Conservation (phyloP, 768 basidiomycete species). For the Mycena albidolilacea region DNA sequence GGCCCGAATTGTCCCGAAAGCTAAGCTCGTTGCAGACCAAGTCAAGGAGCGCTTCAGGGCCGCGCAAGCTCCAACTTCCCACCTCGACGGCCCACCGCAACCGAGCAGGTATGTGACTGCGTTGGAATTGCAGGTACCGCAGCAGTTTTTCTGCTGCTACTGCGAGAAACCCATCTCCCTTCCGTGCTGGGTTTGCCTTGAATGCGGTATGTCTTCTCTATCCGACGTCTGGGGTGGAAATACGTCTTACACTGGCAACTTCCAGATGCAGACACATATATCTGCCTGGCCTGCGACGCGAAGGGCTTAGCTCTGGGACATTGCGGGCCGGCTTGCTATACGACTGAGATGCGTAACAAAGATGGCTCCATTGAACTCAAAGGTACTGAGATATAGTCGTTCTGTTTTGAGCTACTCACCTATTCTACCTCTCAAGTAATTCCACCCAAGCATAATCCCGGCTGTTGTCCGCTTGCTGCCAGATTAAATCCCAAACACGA, state of each 20-base stretch:
- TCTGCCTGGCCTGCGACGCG: conserved; percentile 23
- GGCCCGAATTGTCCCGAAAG: conserved; percentile 23
- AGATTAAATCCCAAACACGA: no score
- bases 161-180: conserved; percentile 10
- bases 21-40: conserved; percentile 17
- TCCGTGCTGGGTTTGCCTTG: conserved; percentile 31
- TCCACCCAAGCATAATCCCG: no score
- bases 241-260: not conserved
- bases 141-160: conserved; percentile 24
- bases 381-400: no score
- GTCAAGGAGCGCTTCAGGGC: conserved; percentile 16
- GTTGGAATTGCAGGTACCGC: not conserved
- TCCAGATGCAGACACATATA: conserved; percentile 1
- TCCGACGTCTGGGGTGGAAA: no score
- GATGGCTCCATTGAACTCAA: no score
- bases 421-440: no score
- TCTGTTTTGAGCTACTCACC: no score
- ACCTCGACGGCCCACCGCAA: no score
- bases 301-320: not conserved
- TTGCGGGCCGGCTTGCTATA: no score
- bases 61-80: not conserved
- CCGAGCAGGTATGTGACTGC: not conserved
- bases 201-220: conserved; percentile 24
- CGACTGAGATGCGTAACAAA: no score
- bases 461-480: no score